Percentiles rank a stretch among this genome's conserved stretches.
phyloP scores from a whole-genome alignment of 441 rosid genomes.

The Viola pubescens region DNA sequence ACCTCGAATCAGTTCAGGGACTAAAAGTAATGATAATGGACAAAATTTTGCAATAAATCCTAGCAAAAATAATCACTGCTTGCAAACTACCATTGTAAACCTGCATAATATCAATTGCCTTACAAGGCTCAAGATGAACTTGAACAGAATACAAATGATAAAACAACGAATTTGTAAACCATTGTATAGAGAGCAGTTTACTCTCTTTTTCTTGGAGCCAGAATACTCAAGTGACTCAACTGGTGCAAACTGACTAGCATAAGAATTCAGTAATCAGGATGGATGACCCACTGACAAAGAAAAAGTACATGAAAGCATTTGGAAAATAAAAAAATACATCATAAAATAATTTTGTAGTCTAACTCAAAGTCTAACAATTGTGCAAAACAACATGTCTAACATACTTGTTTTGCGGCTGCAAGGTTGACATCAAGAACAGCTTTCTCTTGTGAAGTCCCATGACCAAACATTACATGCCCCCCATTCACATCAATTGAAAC shows the following conservation, averaged over 20 bases:
- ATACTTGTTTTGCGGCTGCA: conserved; percentile 86
- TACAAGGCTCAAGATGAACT: background rate
- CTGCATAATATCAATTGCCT: background rate
- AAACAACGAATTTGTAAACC: background rate
- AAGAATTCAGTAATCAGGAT: background rate
- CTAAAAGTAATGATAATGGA: too few species aligned
- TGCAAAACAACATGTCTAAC: conserved; percentile 11
- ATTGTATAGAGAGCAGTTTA: background rate
- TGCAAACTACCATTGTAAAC: conserved; percentile 3
- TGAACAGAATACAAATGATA: background rate
- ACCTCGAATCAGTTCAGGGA: too few species aligned
- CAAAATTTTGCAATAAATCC: background rate
- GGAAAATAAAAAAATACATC: too few species aligned
- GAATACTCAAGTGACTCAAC: background rate
- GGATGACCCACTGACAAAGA: background rate
- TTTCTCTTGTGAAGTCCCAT: conserved; percentile 80
- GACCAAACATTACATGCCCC: conserved; percentile 92
- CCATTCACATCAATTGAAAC: conserved; percentile 98
- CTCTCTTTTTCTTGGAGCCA: too few species aligned
- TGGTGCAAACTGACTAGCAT: background rate
- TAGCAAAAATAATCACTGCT: background rate
- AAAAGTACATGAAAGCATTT: background rate
- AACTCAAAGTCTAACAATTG: too few species aligned
- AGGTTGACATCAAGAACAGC: conserved; percentile 91
- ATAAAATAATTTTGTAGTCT: too few species aligned